Evolutionary conservation across 2,329 filamentous ascomycete genomes (phyloP).

Genomic region (Aspergillus alliaceus): DNA sequence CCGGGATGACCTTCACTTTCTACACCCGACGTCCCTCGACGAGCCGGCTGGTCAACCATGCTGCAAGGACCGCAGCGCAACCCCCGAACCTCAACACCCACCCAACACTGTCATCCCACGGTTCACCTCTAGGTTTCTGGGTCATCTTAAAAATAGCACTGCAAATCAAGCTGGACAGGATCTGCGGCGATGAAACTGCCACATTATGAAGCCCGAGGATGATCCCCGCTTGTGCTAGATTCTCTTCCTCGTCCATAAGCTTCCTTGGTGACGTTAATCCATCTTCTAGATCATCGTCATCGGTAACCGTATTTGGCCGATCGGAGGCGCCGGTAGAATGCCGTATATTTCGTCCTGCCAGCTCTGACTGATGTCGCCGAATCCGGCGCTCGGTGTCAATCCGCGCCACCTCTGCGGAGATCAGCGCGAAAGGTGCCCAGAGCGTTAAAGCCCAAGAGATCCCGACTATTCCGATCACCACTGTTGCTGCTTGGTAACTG

Average conservation of each 20-base stretch:
- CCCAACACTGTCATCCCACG: constrained; percentile 82
- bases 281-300: constrained; percentile 27
- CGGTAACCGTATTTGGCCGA: background rate
- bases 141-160: constrained; percentile 80
- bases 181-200: constrained; percentile 86
- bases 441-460: constrained; percentile 90
- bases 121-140: constrained; percentile 81
- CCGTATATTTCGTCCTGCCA: constrained; percentile 26
- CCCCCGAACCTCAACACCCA: constrained; percentile 86
- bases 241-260: constrained; percentile 42
- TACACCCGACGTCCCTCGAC: constrained; percentile 53
- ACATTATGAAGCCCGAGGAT: constrained; percentile 96
- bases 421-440: constrained; percentile 95
- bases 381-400: constrained; percentile 68
- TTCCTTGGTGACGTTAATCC: constrained; percentile 24
- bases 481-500: constrained; percentile 69
- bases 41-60: constrained; percentile 68
- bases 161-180: constrained; percentile 81
- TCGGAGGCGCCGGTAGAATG: constrained; percentile 2
- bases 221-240: constrained; percentile 77
- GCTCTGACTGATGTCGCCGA: constrained; percentile 36
- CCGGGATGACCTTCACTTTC: background rate
- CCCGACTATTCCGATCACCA: constrained; percentile 77
- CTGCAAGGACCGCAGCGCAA: constrained; percentile 72
- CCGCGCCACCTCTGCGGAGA: constrained; percentile 85